Conservation (phyloP, 2,329 filamentous ascomycete genomes). For the Penicillium olsonii region DNA sequence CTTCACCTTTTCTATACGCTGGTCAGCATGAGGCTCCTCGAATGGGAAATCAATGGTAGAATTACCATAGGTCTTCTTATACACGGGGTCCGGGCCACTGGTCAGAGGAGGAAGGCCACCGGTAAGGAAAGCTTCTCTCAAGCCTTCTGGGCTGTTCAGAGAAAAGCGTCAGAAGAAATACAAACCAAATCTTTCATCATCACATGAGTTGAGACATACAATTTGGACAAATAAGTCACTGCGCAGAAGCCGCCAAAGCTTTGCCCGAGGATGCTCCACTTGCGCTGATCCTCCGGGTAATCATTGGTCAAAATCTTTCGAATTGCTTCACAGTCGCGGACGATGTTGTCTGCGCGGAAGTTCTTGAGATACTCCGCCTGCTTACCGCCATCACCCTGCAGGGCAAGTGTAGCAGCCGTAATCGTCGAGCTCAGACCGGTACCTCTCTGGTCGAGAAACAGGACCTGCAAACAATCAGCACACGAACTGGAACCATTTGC, state of each 20-base stretch:
- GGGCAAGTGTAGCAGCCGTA: conserved; percentile 68
- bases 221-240: conserved; percentile 80
- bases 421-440: conserved; percentile 83
- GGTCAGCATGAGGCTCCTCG: conserved; percentile 12
- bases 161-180: background rate
- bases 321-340: conserved; percentile 85
- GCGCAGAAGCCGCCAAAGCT: conserved; percentile 89
- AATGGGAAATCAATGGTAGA: conserved; percentile 4
- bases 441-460: conserved; percentile 88
- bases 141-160: conserved; percentile 61
- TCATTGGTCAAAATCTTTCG: conserved; percentile 71
- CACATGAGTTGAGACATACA: conserved; percentile 39
- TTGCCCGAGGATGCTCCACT: conserved; percentile 87
- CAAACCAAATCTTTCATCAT: background rate
- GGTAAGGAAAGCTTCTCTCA: conserved; percentile 80
- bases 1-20: conserved; percentile 57
- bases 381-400: conserved; percentile 62
- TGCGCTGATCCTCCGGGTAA: conserved; percentile 68
- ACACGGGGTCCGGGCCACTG: conserved; percentile 71
- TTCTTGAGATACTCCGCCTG: conserved; percentile 80
- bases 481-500: background rate
- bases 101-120: conserved; percentile 81
- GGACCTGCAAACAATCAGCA: conserved; percentile 40
- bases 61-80: conserved; percentile 65
- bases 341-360: conserved; percentile 88